phyloP scores from a whole-genome alignment of 495 filamentous ascomycete genomes.

The Echria macrotheca region DNA sequence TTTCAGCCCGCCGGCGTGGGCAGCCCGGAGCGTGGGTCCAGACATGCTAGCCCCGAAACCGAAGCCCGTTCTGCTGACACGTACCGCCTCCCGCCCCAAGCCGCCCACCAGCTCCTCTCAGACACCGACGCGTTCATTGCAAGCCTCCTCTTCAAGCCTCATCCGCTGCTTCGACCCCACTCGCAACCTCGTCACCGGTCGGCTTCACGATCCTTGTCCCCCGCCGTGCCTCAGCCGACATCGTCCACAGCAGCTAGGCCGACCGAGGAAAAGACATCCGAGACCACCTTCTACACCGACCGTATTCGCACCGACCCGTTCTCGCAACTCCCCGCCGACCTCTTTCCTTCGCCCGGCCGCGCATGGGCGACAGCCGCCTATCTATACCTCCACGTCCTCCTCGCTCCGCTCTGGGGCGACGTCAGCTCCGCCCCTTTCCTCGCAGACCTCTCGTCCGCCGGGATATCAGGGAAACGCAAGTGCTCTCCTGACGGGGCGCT shows the following conservation, averaged over 20 bases:
- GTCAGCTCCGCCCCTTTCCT: no score
- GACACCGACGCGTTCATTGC: conserved; percentile 19
- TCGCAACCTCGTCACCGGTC: no score
- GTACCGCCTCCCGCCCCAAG: not conserved
- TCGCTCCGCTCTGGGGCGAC: not conserved
- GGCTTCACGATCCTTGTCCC: not conserved
- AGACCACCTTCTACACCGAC: no score
- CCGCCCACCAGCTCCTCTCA: conserved; percentile 4
- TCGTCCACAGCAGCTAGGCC: not conserved
- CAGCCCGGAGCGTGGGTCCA: no score
- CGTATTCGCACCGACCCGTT: conserved; percentile 6
- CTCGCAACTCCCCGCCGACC: not conserved
- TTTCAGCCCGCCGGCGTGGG: not conserved
- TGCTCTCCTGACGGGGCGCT: no score
- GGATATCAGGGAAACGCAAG: not conserved
- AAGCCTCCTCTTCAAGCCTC: conserved; percentile 19
- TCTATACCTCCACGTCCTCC: conserved; percentile 20
- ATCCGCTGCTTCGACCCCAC: not conserved
- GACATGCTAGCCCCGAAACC: no score
- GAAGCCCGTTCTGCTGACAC: no score
- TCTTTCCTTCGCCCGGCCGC: conserved; percentile 16
- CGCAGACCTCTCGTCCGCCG: no score
- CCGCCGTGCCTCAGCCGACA: not conserved
- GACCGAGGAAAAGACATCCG: not conserved
- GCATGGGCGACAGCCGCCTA: conserved; percentile 24